Evolutionary conservation across 176 grass and related monocot species (phyloP).

Genomic region (Musa troglodytarum): DNA sequence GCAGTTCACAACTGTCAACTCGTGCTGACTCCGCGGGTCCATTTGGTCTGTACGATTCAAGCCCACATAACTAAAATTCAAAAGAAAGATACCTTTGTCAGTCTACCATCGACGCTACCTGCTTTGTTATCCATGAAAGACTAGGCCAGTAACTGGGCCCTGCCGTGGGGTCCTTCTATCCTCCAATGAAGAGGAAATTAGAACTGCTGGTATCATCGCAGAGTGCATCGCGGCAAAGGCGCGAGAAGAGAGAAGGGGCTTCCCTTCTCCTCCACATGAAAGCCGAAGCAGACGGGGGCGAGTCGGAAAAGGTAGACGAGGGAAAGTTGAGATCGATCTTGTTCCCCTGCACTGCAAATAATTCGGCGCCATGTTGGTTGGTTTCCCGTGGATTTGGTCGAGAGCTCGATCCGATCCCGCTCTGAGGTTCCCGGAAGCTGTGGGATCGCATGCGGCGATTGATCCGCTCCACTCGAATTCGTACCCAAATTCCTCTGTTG

Average conservation of each 20-base stretch:
- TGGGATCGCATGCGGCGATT: background rate
- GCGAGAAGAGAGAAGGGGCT: background rate
- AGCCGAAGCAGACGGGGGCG: background rate
- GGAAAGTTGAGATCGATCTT: background rate
- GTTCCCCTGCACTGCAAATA: background rate
- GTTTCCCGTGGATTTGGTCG: background rate
- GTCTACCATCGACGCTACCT: no score
- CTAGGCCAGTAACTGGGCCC: no score
- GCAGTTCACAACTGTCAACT: no score
- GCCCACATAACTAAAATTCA: no score
- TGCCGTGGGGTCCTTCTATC: no score
- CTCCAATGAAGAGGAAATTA: no score
- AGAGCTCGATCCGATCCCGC: background rate
- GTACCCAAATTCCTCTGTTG: background rate
- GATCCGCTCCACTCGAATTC: slow-evolving; percentile 6
- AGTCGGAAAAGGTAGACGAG: background rate
- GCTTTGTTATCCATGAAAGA: no score
- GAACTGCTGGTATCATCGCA: no score
- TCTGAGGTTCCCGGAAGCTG: background rate
- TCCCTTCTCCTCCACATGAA: background rate
- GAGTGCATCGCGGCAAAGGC: no score
- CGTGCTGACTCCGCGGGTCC: no score
- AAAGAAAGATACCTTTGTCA: no score
- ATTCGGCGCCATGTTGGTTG: background rate
- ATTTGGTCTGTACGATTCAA: no score